Evolutionary conservation across 441 rosid species (phyloP).

Genomic region (Capsella rubella): DNA sequence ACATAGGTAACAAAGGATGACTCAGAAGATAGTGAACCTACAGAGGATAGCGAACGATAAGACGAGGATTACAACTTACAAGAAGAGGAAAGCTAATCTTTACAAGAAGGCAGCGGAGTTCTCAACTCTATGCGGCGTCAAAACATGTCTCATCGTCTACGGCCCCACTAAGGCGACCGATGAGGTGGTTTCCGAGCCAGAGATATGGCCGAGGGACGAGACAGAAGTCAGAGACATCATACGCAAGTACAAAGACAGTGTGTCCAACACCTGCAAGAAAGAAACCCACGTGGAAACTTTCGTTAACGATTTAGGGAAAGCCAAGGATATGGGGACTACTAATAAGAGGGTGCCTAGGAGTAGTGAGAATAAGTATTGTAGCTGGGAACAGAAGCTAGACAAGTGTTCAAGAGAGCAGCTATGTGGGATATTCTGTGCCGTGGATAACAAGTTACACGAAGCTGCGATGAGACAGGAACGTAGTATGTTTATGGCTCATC

Average conservation of each 20-base stretch:
- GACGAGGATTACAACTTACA: conserved; percentile 46
- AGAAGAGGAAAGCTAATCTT: conserved; percentile 46
- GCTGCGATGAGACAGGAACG: conserved; percentile 21
- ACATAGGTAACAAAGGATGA: conserved; percentile 35
- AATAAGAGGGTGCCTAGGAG: conserved; percentile 14
- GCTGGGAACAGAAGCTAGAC: conserved; percentile 41
- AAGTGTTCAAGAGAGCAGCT: conserved; percentile 45
- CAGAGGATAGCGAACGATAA: conserved; percentile 43
- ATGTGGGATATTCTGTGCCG: conserved; percentile 21
- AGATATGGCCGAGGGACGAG: conserved; percentile 43
- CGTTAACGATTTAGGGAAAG: conserved; percentile 34
- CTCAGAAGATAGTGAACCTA: conserved; percentile 28
- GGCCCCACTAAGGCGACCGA: conserved; percentile 42
- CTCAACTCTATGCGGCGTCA: conserved; percentile 52
- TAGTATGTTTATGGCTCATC: conserved; percentile 29
- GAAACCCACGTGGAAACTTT: conserved; percentile 40
- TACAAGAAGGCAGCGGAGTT: conserved; percentile 50
- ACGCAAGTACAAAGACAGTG: conserved; percentile 38
- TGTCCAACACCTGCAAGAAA: conserved; percentile 36
- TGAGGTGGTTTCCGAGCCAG: conserved; percentile 39
- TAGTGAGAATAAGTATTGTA: conserved; percentile 18
- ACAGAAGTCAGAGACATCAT: conserved; percentile 38
- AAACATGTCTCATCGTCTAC: conserved; percentile 52
- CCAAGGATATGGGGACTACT: conserved; percentile 14
- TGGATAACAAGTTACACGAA: conserved; percentile 41